Conservation (phyloP, 2,329 filamentous ascomycete species). For the Trichoderma atrobrunneum region DNA sequence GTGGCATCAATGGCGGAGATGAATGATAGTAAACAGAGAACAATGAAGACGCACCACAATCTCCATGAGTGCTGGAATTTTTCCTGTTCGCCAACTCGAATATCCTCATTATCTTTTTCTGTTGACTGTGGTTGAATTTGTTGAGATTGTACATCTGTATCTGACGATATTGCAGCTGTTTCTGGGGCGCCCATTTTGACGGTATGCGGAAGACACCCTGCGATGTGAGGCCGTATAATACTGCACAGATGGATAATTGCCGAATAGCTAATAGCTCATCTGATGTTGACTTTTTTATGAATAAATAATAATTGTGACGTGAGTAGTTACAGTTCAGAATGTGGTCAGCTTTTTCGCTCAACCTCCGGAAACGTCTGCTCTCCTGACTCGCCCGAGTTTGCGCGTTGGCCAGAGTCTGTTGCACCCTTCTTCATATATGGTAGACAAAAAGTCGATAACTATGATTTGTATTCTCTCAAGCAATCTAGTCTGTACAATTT, state of each 20-base stretch:
- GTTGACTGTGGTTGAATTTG: neutral
- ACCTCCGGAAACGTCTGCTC: neutral
- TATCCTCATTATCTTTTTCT: neutral
- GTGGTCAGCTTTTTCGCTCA: neutral
- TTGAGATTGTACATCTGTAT: neutral
- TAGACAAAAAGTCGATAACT: neutral
- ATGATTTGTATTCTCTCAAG: neutral
- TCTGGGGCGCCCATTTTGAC: neutral
- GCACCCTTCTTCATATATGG: neutral
- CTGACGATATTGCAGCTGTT: neutral
- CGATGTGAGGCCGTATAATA: neutral
- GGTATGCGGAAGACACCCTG: neutral
- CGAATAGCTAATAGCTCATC: neutral
- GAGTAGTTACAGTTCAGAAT: neutral
- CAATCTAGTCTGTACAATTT: neutral
- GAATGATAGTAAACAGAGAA: neutral
- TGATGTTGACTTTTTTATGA: neutral
- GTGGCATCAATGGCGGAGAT: constrained; percentile 2
- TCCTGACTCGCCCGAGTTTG: neutral
- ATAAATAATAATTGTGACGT: neutral
- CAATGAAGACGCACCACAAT: constrained; percentile 4
- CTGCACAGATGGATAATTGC: neutral
- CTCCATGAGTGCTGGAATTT: neutral
- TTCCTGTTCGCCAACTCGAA: neutral
- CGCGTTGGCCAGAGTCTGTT: neutral